Conservation (phyloP, 345 rosid genomes). For the Populus tremula region DNA sequence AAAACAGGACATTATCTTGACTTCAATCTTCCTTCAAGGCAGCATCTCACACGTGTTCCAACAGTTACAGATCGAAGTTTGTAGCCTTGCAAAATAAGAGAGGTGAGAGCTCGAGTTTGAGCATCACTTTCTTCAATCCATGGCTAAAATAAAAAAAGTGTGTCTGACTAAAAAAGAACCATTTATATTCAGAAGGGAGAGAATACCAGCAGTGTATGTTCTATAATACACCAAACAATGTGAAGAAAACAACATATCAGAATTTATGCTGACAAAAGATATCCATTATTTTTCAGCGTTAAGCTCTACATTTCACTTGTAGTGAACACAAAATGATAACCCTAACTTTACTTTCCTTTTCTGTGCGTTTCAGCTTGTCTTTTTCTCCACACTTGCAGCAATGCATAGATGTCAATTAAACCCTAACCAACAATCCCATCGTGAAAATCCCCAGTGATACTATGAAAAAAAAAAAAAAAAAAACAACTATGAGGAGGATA, state of each 20-base stretch:
- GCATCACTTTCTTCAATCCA: background rate
- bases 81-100: too few species aligned
- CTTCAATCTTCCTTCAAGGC: too few species aligned
- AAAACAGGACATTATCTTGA: too few species aligned
- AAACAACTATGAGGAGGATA: background rate
- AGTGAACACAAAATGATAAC: conserved; percentile 7
- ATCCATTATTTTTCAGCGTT: conserved; percentile 16
- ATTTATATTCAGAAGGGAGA: background rate
- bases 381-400: conserved; percentile 10
- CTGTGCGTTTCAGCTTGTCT: background rate
- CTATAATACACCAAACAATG: background rate
- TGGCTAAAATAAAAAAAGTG: background rate
- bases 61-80: background rate
- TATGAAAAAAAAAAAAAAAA: background rate
- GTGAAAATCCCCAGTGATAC: conserved; percentile 11
- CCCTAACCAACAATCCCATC: conserved; percentile 9
- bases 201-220: background rate
- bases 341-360: background rate
- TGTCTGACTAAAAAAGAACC: background rate
- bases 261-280: conserved; percentile 14
- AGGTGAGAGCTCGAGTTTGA: background rate
- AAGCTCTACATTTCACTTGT: conserved; percentile 1
- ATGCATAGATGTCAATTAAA: conserved; percentile 6
- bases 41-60: too few species aligned
- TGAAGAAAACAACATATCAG: background rate